phyloP scores from a whole-genome alignment of 2,329 filamentous ascomycete genomes.

The Cladophialophora exuberans region DNA sequence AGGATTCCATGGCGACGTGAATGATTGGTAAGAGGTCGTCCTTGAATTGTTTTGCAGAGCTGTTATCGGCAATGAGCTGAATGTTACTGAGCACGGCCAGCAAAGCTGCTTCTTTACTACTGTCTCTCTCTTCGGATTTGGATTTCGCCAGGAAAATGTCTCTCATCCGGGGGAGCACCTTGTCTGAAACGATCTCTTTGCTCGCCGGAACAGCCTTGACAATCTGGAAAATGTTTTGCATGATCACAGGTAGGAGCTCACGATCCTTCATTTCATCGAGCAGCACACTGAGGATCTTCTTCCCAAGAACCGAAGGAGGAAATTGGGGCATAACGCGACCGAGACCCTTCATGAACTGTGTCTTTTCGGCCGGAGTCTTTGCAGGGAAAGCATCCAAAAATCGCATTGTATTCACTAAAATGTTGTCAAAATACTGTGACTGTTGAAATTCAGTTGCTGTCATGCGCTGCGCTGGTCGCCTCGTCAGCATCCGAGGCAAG shows the following conservation, averaged over 20 bases:
- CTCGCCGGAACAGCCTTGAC: constrained; percentile 76
- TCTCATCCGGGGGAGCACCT: constrained; percentile 80
- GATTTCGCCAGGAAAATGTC: constrained; percentile 73
- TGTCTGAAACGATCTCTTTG: constrained; percentile 78
- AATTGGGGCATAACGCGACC: constrained; percentile 88
- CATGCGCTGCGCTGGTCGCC: constrained; percentile 83
- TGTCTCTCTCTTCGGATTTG: constrained; percentile 70
- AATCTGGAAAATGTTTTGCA: constrained; percentile 93
- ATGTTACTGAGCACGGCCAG: constrained; percentile 91
- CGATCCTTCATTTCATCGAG: constrained; percentile 93
- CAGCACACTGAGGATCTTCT: constrained; percentile 85
- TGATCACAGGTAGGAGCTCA: constrained; percentile 79
- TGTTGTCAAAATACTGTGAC: constrained; percentile 95
- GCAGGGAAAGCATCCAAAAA: constrained; percentile 90
- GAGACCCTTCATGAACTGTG: constrained; percentile 86
- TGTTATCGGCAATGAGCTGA: constrained; percentile 74
- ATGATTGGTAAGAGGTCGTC: constrained; percentile 91
- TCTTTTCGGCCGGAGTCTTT: constrained; percentile 89
- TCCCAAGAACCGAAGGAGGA: constrained; percentile 89
- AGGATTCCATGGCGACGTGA: constrained; percentile 79
- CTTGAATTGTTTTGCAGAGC: constrained; percentile 89
- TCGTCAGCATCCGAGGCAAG: constrained; percentile 81
- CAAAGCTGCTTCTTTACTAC: constrained; percentile 81
- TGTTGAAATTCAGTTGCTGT: constrained; percentile 91
- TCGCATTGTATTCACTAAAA: constrained; percentile 92